Conservation (phyloP, 2,329 filamentous ascomycete species). For the Ambrosiella xylebori region DNA sequence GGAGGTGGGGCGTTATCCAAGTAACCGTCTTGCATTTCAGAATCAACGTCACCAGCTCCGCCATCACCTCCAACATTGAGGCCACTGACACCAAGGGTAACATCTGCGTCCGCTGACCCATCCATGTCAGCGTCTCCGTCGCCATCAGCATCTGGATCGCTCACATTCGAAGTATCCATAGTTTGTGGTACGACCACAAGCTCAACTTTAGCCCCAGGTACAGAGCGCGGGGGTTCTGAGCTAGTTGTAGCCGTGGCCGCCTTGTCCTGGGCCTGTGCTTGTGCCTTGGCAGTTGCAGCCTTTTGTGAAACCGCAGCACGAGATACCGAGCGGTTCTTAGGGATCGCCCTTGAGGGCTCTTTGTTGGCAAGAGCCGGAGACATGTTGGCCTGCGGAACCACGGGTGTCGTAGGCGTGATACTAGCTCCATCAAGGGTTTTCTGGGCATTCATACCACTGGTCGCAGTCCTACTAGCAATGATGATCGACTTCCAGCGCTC, state of each 20-base stretch:
- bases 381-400: constrained; percentile 15
- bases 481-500: constrained; percentile 46
- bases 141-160: constrained; percentile 17
- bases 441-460: constrained; percentile 33
- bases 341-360: constrained; percentile 10
- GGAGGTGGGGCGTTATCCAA: constrained; percentile 19
- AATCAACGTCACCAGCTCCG: constrained; percentile 24
- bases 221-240: neutral
- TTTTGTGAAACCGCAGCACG: constrained; percentile 19
- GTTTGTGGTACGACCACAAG: constrained; percentile 15
- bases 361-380: constrained; percentile 9
- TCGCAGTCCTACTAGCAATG: constrained; percentile 28
- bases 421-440: constrained; percentile 26
- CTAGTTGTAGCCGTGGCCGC: constrained; percentile 21
- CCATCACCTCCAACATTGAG: constrained; percentile 7
- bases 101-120: constrained; percentile 17
- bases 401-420: constrained; percentile 13
- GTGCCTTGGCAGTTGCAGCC: constrained; percentile 16
- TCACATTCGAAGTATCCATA: constrained; percentile 22
- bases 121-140: constrained; percentile 25
- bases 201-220: neutral
- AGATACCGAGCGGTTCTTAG: constrained; percentile 22
- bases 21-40: constrained; percentile 42
- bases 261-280: neutral
- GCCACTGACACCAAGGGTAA: constrained; percentile 13